A percentile compares a stretch with the other conserved stretches of the same genome.
phyloP scores from a whole-genome alignment of 192 early-diverging fungal genomes.

The Coemansia umbellata region DNA sequence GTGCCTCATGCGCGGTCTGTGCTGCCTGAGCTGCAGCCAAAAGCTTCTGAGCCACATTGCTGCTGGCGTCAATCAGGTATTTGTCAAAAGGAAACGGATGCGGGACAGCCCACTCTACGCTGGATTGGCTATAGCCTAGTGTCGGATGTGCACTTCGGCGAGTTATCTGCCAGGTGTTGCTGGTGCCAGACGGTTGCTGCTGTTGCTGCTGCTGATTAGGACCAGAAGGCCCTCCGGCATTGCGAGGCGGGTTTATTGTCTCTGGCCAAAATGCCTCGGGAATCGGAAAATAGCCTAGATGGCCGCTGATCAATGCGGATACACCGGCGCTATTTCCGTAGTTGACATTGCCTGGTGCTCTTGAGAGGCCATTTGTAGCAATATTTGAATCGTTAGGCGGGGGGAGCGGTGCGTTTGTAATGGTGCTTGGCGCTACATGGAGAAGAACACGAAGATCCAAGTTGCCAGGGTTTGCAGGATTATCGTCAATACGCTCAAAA shows the following conservation, averaged over 20 bases:
- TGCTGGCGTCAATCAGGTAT: conserved; percentile 61
- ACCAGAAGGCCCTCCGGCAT: neutral
- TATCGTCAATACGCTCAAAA: conserved; percentile 60
- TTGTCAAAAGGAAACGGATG: conserved; percentile 74
- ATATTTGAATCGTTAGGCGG: conserved; percentile 25
- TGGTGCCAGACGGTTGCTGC: neutral
- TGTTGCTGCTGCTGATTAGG: neutral
- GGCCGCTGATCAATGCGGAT: conserved; percentile 31
- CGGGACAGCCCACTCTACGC: conserved; percentile 60
- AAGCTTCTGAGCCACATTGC: conserved; percentile 61
- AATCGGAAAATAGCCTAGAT: conserved; percentile 64
- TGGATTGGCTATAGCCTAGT: conserved; percentile 53
- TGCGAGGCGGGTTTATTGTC: conserved; percentile 18
- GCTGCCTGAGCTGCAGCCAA: conserved; percentile 38
- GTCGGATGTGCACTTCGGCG: conserved; percentile 62
- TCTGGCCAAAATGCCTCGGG: conserved; percentile 74
- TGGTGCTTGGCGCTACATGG: conserved; percentile 30
- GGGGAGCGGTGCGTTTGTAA: conserved; percentile 34
- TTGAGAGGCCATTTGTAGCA: conserved; percentile 9
- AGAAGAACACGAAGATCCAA: conserved; percentile 32
- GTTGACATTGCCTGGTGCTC: neutral
- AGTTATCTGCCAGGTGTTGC: conserved; percentile 35
- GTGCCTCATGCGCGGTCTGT: conserved; percentile 44
- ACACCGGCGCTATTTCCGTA: conserved; percentile 41
- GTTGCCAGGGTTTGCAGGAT: conserved; percentile 34